Evolutionary conservation across 345 rosid species (phyloP).

Genomic region (Eucalyptus polyanthemos): DNA sequence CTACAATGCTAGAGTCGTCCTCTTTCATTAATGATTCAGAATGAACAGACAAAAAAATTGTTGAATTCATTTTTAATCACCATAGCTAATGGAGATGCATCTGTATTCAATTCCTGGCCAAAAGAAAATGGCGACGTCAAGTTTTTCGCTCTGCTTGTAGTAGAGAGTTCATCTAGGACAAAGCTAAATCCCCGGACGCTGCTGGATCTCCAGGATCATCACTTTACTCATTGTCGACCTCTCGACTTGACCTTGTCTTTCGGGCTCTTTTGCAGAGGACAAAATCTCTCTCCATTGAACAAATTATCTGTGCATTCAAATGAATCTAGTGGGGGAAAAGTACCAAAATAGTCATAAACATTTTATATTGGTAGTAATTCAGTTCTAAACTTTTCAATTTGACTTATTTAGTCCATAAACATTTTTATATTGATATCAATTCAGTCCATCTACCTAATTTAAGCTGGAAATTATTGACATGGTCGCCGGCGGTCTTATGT

Average conservation of each 20-base stretch:
- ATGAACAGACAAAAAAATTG: background rate
- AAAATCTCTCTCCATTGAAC: background rate
- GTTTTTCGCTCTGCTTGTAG: background rate
- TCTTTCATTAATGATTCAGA: background rate
- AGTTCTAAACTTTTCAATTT: too few relatives aligned
- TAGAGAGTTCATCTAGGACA: background rate
- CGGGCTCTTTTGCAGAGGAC: background rate
- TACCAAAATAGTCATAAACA: too few relatives aligned
- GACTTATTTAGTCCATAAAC: too few relatives aligned
- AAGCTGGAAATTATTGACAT: too few relatives aligned
- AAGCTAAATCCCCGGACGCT: background rate
- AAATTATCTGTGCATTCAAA: background rate
- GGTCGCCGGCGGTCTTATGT: too few relatives aligned
- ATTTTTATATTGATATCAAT: too few relatives aligned
- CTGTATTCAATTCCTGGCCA: background rate
- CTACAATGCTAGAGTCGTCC: background rate
- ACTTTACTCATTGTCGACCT: background rate
- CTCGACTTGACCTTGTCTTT: background rate
- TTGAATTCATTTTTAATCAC: background rate
- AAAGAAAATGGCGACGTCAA: background rate
- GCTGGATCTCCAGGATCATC: background rate
- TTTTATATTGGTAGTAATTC: too few relatives aligned
- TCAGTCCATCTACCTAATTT: too few relatives aligned
- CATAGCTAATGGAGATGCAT: background rate
- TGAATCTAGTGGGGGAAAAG: background rate